A percentile compares a stretch with the other conserved stretches of the same genome.
phyloP scores from a whole-genome alignment of 371 early-diverging fungal species.

The Smittium mucronatum region DNA sequence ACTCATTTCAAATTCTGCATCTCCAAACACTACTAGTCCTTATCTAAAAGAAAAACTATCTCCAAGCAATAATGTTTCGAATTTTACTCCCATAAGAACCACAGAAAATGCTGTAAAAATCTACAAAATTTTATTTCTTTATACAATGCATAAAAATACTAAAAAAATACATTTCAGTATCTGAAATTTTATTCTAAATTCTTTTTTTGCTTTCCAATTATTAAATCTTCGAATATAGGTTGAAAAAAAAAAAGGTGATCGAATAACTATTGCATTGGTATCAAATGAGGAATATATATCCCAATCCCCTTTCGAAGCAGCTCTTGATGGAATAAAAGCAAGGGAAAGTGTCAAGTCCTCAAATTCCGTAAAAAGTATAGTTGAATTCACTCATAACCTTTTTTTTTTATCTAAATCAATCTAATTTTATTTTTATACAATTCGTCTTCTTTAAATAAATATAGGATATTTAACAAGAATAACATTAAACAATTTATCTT shows the following conservation, averaged over 20 bases:
- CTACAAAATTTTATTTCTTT: not conserved
- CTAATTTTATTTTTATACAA: not conserved
- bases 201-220: not conserved
- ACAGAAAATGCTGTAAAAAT: not conserved
- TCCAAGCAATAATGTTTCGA: too few relatives aligned
- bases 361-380: not conserved
- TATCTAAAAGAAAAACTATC: too few relatives aligned
- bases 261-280: not conserved
- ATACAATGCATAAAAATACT: not conserved
- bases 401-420: not conserved
- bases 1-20: too few relatives aligned
- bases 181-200: not conserved
- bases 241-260: not conserved
- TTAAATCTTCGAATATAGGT: not conserved
- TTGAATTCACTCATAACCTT: not conserved
- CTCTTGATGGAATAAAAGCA: not conserved
- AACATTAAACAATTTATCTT: not conserved
- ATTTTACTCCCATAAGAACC: not conserved
- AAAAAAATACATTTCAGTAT: not conserved
- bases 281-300: not conserved
- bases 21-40: too few relatives aligned
- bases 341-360: slow-evolving; percentile 4
- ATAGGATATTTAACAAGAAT: slow-evolving; percentile 3
- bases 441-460: not conserved
- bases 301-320: not conserved